Conservation (phyloP, 2,329 filamentous ascomycete species). For the Sarocladiaceae sp. region DNA sequence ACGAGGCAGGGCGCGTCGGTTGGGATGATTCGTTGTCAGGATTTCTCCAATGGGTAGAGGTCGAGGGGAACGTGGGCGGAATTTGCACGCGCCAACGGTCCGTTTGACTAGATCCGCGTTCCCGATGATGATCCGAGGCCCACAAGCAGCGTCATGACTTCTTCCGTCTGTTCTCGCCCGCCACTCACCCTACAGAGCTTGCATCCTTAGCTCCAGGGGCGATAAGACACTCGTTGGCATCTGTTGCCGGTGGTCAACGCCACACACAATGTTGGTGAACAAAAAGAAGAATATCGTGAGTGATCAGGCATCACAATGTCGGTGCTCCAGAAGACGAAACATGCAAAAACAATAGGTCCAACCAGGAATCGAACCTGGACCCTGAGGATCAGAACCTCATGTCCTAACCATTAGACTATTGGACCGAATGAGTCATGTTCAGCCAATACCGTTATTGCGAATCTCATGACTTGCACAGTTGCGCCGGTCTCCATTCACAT, state of each 20-base stretch:
- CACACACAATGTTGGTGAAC: too few species aligned
- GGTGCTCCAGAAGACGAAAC: not conserved
- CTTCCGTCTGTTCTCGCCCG: too few species aligned
- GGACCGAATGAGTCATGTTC: not conserved
- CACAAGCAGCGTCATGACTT: constrained; percentile 8
- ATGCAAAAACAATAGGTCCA: constrained; percentile 9
- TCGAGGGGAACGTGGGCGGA: constrained; percentile 8
- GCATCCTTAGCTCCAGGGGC: too few species aligned
- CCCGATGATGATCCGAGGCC: not conserved
- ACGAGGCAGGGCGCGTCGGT: not conserved
- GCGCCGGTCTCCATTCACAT: too few species aligned
- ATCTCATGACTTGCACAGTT: constrained; percentile 1
- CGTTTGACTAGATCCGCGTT: not conserved
- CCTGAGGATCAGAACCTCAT: constrained; percentile 11
- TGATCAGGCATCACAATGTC: not conserved
- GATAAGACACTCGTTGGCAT: too few species aligned
- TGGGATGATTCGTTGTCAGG: constrained; percentile 1
- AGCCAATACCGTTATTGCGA: not conserved
- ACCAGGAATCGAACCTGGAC: constrained; percentile 11
- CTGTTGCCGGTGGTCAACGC: too few species aligned
- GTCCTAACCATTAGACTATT: constrained; percentile 11
- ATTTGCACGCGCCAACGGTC: constrained; percentile 1
- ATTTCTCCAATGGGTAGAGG: constrained; percentile 8
- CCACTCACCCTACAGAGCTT: too few species aligned
- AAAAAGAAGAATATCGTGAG: too few species aligned